These are phyloP conservation scores for Thermochaetoides thermophila DNA, from an alignment of 495 filamentous ascomycete species.

Conservation along the genomic window DNA sequence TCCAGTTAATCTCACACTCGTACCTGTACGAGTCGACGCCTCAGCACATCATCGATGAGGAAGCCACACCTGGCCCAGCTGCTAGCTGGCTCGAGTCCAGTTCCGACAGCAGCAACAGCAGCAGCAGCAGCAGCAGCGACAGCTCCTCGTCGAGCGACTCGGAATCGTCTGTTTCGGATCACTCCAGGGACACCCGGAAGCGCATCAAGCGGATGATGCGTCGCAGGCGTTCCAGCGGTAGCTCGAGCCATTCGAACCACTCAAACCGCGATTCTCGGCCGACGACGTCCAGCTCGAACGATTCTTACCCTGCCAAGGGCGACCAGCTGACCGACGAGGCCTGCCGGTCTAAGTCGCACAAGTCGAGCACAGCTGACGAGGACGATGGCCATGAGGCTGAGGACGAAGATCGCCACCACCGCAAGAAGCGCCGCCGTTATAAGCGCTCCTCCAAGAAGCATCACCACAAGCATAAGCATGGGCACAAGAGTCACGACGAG, in stretches of 20 bases:
- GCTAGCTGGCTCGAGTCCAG: conserved; percentile 60
- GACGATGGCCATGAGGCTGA: conserved; percentile 28
- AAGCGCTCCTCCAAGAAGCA: conserved; percentile 21
- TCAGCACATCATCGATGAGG: conserved; percentile 76
- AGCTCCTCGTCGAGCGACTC: conserved; percentile 29
- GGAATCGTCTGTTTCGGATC: conserved; percentile 44
- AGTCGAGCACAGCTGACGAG: conserved; percentile 6
- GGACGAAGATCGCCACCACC: conserved; percentile 20
- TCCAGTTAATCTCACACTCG: conserved; percentile 80
- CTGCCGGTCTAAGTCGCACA: conserved; percentile 8
- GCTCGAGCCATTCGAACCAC: no score
- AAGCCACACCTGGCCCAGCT: conserved; percentile 64
- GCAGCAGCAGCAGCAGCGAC: conserved; percentile 22
- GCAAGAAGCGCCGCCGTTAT: conserved; percentile 16
- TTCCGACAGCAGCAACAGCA: conserved; percentile 45
- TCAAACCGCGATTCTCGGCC: conserved; percentile 13
- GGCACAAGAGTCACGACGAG: conserved; percentile 19
- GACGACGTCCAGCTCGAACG: conserved; percentile 23
- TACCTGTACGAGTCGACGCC: conserved; percentile 85
- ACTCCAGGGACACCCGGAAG: conserved; percentile 56
- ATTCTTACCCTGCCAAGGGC: conserved; percentile 17
- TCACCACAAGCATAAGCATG: conserved; percentile 19
- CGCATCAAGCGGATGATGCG: conserved; percentile 57
- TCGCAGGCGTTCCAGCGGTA: conserved; percentile 33
- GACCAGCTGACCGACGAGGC: conserved; percentile 20